Base-by-base conservation (phyloP, 1,139 yeast genomes). In the Nakaseomyces bracarensis region DNA sequence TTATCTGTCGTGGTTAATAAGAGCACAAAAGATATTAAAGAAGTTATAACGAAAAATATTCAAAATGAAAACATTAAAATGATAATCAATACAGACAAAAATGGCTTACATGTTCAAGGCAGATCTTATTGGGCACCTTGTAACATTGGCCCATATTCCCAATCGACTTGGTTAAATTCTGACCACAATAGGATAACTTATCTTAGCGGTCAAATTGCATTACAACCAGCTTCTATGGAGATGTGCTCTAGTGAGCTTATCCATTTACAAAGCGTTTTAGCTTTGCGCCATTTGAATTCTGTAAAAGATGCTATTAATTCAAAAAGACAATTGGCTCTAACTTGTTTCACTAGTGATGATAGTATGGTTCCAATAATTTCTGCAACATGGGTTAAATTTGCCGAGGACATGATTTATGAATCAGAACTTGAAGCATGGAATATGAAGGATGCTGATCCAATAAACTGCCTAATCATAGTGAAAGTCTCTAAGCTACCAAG, bases 111-210 rank as follows among this genome's bases (percentile, higher is more conserved):
- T 57, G 85, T 91, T 3, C 86, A 91, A 53, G 86, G 97, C 1
- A 70, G 91, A 45, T 86, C 96, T 22, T 87, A 82, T 60, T 91
- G 98, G 98, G 96, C 96, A 0, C 98, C 98, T 0, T 93, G 95
- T 37, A 91, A 91, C 53, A 91, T 91, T 43, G 98, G 98, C 0
- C 98, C 98, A 0, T 91, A 91, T 59, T 89, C 98, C 0, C 98
- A 91, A 61, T 75, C 91, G 1, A 75, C 79, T 10, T 67, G 76
- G 40, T 74, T 70, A 42, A 59, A 60, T 6, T 46, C 54, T 23
- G 68, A 66, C 47, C 65, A 64, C 14, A 70, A 72, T 23, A 62
- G 67, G 30, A 53, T 76, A 6, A 78, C 83, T 0, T 73, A 77
- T 34, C 64, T 87, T n/a, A 85, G 96, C 34, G 98, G 98, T 0